These are phyloP conservation scores for Eutypa lata DNA, from an alignment of 2,329 filamentous ascomycete genomes.

Conservation along the genomic window DNA sequence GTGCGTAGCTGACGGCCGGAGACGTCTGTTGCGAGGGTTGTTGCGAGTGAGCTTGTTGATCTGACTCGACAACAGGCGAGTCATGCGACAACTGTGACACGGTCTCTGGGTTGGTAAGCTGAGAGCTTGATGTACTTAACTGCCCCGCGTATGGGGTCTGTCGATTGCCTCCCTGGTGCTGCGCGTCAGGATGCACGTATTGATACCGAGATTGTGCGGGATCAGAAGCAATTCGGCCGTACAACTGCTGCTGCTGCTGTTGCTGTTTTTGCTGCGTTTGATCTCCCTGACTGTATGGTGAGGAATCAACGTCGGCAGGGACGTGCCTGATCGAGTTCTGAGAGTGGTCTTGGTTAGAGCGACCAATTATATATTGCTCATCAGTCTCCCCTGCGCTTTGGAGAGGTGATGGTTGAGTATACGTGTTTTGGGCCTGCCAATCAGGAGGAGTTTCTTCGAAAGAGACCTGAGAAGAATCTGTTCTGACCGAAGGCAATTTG, in stretches of 20 bases:
- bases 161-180: constrained; percentile 25
- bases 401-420: constrained; percentile 40
- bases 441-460: constrained; percentile 20
- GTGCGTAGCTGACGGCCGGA: constrained; percentile 35
- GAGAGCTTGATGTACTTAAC: constrained; percentile 28
- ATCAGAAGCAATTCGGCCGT: constrained; percentile 38
- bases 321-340: constrained; percentile 47
- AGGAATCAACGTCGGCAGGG: constrained; percentile 41
- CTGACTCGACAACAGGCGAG: constrained; percentile 51
- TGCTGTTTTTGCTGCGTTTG: constrained; percentile 32
- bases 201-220: constrained; percentile 34
- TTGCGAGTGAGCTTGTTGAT: constrained; percentile 39
- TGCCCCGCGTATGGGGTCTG: constrained; percentile 24
- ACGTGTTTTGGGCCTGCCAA: constrained; percentile 22
- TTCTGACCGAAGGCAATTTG: constrained; percentile 43
- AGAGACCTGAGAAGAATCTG: constrained; percentile 30
- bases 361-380: constrained; percentile 32
- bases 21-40: constrained; percentile 41
- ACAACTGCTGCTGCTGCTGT: constrained; percentile 37
- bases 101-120: constrained; percentile 54
- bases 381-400: constrained; percentile 41
- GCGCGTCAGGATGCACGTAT: constrained; percentile 27
- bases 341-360: constrained; percentile 37
- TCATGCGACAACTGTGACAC: constrained; percentile 62
- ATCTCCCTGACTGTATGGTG: constrained; percentile 44